phyloP scores from a whole-genome alignment of 495 filamentous ascomycete species.

The Tuber melanosporum region DNA sequence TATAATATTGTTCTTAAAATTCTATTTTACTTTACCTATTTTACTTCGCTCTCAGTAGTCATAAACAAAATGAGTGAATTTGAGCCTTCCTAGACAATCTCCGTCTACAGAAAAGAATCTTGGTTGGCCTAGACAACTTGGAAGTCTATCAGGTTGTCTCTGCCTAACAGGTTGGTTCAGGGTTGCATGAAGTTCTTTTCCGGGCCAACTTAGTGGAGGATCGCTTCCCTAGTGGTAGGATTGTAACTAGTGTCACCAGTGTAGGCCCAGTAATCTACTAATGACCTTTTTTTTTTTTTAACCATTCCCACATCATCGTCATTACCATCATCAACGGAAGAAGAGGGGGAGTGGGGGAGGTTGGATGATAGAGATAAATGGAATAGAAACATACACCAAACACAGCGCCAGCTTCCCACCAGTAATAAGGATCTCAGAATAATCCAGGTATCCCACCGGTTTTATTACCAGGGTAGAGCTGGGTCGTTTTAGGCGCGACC shows the following conservation, averaged over 20 bases:
- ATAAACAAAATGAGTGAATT: too few relatives aligned
- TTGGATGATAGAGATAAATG: background rate
- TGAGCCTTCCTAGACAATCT: too few relatives aligned
- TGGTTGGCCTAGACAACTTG: too few relatives aligned
- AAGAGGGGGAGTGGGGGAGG: background rate
- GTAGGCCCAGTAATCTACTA: conserved; percentile 79
- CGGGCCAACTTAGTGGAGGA: conserved; percentile 64
- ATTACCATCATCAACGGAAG: background rate
- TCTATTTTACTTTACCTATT: too few relatives aligned
- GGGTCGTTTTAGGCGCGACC: conserved; percentile 59
- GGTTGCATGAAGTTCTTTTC: conserved; percentile 67
- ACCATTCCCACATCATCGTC: background rate
- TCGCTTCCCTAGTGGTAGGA: conserved; percentile 57
- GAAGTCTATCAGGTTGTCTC: too few relatives aligned
- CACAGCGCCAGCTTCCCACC: conserved; percentile 61
- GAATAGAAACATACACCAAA: conserved; percentile 31
- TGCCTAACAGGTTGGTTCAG: too few relatives aligned
- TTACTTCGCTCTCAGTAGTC: too few relatives aligned
- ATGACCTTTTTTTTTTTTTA: conserved; percentile 36
- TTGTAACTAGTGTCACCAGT: conserved; percentile 73
- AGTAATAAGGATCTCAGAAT: conserved; percentile 52
- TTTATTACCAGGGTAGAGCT: conserved; percentile 60
- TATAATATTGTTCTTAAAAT: too few relatives aligned
- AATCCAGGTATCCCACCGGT: conserved; percentile 56
- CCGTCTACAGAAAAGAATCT: too few relatives aligned